Percentiles rank a stretch among this genome's conserved stretches.
These are phyloP conservation scores for Helianthus annuus DNA, from an alignment of 129 eudicot species.

Conservation along the genomic window DNA sequence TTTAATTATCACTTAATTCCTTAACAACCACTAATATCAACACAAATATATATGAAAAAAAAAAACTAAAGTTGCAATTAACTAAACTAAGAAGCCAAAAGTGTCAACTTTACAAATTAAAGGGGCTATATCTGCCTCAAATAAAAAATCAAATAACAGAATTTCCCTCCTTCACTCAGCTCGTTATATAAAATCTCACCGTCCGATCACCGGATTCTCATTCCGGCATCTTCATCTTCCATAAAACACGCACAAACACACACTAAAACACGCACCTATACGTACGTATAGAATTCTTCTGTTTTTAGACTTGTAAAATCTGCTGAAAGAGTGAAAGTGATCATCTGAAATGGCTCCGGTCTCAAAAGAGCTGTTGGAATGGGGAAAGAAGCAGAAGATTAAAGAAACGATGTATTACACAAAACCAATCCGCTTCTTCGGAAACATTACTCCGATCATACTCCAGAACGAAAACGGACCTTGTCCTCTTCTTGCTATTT, in stretches of 20 bases:
- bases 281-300: slow-evolving; percentile 22
- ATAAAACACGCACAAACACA: neutral
- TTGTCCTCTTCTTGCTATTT: slow-evolving; percentile 92
- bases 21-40: too few relatives aligned
- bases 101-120: neutral
- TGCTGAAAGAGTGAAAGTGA: slow-evolving; percentile 8
- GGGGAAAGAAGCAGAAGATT: slow-evolving; percentile 15
- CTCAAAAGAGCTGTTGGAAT: slow-evolving; percentile 35
- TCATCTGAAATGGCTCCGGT: slow-evolving; percentile 39
- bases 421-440: slow-evolving; percentile 65
- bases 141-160: slow-evolving; percentile 7
- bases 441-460: slow-evolving; percentile 60
- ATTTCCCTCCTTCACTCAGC: neutral
- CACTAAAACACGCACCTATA: slow-evolving; percentile 27
- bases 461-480: slow-evolving; percentile 95
- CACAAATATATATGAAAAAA: neutral
- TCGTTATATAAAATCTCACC: slow-evolving; percentile 13
- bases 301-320: slow-evolving; percentile 4
- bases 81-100: neutral
- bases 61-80: neutral
- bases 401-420: slow-evolving; percentile 61
- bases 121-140: slow-evolving; percentile 1
- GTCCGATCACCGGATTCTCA: slow-evolving; percentile 34
- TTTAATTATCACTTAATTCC: too few relatives aligned
- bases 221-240: too few relatives aligned